Base-by-base conservation (phyloP, 1,284 basidiomycete species). In the Fomitopsis palustris region DNA sequence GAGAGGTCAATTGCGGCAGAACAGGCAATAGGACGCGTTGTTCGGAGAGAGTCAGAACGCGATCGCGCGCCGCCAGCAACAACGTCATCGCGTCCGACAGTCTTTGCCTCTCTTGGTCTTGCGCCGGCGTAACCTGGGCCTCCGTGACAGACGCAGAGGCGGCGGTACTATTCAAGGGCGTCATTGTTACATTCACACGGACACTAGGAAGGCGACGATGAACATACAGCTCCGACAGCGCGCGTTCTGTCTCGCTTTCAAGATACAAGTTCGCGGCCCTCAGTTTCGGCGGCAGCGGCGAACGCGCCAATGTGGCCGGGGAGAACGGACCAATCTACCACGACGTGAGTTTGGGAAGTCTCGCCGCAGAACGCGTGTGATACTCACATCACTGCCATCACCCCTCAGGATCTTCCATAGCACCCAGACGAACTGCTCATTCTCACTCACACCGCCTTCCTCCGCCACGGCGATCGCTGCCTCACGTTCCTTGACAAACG, bases 371-470 rank as follows among this genome's bases (percentile, higher is more conserved):
- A 33, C 9, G 33, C 7, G 35, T 42, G 27, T n/a, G 53, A 41
- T 29, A 77, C 83, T 65, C 62, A 90, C 89, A 77, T 91, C 88
- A 62, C 83, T 84, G 10, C 89, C 89, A 69, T 90, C 88, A 53
- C 89, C 89, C 68, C 84, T 87, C 57, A 91, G 74, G 58, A 91
- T 87, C 74, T 91, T 91, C 88, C 88, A 91, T 57, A 91, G 75
- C 37, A 91, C 88, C 88, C 89, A 91, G 37, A 90, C 85, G 52
- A 91, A 75, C 66, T 89, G 89, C 69, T 91, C 88, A 69, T 83
- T 88, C 56, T 84, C 80, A 61, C 81, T 81, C 54, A 78, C 75
- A 23, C 80, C 81, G 45, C 82, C 84, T 35, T 78, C 75, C 37
- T 74, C 75, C 31, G 84, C 75, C 55, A 83, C 71, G 57, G 70